Percentiles rank a stretch among this genome's conserved stretches.
These are phyloP conservation scores for Waitea zeae DNA, from an alignment of 1,284 basidiomycete genomes.

Conservation along the genomic window DNA sequence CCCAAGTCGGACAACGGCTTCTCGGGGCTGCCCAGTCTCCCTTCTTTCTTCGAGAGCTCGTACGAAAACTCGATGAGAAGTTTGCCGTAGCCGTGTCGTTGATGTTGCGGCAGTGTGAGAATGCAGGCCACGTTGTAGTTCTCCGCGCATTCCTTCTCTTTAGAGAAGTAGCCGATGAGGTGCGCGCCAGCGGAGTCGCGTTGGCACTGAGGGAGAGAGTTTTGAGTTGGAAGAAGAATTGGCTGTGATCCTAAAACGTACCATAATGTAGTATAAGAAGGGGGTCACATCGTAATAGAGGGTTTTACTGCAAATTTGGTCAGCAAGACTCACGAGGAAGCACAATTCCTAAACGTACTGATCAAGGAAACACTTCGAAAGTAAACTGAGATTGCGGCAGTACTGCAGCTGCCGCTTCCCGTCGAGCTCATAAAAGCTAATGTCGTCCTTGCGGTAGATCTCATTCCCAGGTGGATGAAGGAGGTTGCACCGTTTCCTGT, in stretches of 20 bases:
- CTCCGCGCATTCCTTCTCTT: slow-evolving; percentile 97
- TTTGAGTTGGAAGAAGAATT: slow-evolving; percentile 3
- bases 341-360: slow-evolving; percentile 58
- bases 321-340: slow-evolving; percentile 8
- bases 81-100: slow-evolving; percentile 91
- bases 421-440: slow-evolving; percentile 98
- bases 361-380: slow-evolving; percentile 97
- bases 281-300: slow-evolving; percentile 99
- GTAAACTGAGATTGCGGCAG: slow-evolving; percentile 92
- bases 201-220: slow-evolving; percentile 48
- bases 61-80: slow-evolving; percentile 97
- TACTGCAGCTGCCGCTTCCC: slow-evolving; percentile 91
- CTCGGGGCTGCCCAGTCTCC: slow-evolving; percentile 91
- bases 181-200: slow-evolving; percentile 88
- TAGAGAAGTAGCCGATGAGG: slow-evolving; percentile 96
- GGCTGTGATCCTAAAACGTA: slow-evolving; percentile 19
- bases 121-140: slow-evolving; percentile 99
- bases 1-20: slow-evolving; percentile 96
- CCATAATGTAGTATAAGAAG: slow-evolving; percentile 99
- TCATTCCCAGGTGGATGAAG: slow-evolving; percentile 98
- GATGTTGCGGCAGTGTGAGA: slow-evolving; percentile 92
- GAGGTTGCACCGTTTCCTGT: slow-evolving; percentile 84
- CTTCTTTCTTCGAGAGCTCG: slow-evolving; percentile 93
- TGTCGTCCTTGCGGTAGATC: slow-evolving; percentile 93
- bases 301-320: slow-evolving; percentile 60